Evolutionary conservation across 108 stramenopile species (phyloP).

Genomic region (Aurantiochytrium sp.): DNA sequence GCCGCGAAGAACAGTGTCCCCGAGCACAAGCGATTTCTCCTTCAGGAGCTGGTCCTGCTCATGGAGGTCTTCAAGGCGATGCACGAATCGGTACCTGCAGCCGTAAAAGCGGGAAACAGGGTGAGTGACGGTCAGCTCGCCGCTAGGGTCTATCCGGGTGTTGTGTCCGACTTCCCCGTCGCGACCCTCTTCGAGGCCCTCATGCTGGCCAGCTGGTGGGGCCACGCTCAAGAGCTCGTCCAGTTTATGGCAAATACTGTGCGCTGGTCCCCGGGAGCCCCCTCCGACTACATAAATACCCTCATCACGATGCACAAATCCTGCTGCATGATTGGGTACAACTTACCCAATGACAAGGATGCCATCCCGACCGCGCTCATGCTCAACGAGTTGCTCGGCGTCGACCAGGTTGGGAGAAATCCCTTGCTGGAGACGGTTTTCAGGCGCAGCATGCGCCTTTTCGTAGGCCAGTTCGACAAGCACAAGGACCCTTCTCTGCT

Average conservation of each 20-base stretch:
- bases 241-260: not conserved
- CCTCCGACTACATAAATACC: not conserved
- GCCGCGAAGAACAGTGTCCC: not conserved
- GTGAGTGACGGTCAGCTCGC: not conserved
- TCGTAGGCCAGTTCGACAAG: not conserved
- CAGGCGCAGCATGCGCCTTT: not conserved
- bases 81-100: not conserved
- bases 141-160: not conserved
- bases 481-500: not conserved
- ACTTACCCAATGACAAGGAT: not conserved
- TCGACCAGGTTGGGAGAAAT: too few relatives aligned
- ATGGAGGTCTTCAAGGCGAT: not conserved
- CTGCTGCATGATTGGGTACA: not conserved
- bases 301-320: not conserved
- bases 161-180: not conserved
- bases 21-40: not conserved
- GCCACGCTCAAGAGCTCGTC: not conserved
- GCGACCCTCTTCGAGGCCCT: not conserved
- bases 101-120: not conserved
- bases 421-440: too few relatives aligned
- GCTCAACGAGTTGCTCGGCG: not conserved
- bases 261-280: not conserved
- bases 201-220: not conserved
- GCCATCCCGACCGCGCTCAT: not conserved
- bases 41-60: not conserved